phyloP scores from a whole-genome alignment of 2,329 filamentous ascomycete genomes.

The Aspergillus aculeatus region DNA sequence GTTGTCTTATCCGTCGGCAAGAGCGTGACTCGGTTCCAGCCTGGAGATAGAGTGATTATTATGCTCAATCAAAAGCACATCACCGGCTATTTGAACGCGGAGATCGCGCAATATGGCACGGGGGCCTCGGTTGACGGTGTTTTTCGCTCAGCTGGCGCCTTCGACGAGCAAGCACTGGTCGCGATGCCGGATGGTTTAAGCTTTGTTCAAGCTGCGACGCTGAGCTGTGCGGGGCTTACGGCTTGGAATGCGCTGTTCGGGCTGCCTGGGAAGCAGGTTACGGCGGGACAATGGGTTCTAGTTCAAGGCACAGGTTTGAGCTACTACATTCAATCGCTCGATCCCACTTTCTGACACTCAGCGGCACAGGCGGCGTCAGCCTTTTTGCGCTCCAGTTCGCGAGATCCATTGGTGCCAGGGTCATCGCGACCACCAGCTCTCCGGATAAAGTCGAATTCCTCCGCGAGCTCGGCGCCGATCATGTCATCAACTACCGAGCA shows the following conservation, averaged over 20 bases:
- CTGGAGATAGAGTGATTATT: slow-evolving; percentile 5
- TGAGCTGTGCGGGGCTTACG: slow-evolving; percentile 6
- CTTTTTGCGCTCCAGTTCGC: no score
- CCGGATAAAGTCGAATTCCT: no score
- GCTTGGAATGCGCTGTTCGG: slow-evolving; percentile 15
- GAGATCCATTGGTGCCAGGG: no score
- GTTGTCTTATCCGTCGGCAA: slow-evolving; percentile 3
- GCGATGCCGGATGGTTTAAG: slow-evolving; percentile 1
- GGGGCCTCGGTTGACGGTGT: background rate
- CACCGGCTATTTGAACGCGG: background rate
- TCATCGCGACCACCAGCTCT: no score
- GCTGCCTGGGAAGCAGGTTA: slow-evolving; percentile 2
- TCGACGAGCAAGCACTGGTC: slow-evolving; percentile 1
- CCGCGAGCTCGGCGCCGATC: no score
- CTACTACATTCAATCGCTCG: no score
- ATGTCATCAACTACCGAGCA: no score
- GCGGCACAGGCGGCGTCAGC: no score
- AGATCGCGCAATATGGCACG: background rate
- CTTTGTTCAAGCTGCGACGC: slow-evolving; percentile 6
- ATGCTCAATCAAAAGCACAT: background rate
- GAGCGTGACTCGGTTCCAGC: background rate
- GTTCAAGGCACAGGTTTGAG: no score
- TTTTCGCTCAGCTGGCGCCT: slow-evolving; percentile 4
- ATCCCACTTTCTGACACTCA: no score
- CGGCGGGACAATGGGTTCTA: slow-evolving; percentile 48